Evolutionary conservation across 1,284 basidiomycete species (phyloP), one percentile per base, ranked within the genome.

Genomic region (Ustilago hordei): DNA sequence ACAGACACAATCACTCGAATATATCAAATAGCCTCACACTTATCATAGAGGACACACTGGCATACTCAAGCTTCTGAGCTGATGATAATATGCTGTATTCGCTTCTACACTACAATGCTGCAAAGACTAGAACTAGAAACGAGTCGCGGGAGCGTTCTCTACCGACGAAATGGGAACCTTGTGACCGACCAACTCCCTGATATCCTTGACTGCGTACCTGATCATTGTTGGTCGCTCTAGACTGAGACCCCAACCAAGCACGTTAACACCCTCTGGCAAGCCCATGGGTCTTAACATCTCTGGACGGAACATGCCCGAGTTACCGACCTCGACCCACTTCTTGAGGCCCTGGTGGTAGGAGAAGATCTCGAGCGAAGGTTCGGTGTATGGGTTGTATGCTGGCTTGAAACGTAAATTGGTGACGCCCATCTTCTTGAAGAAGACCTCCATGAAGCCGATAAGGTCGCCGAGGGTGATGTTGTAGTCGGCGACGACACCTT

Each of bases 161-260:
- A 85, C 83, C 11, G 67, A 64, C 28, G 69, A 69, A 34, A 86
- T 81, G 34, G 94, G 92, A 23, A 95, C 94, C 88, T 98, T 99
- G 89, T 99, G 97, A 13, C 97, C 97, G 58, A 99, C 93, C 53
- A 99, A 89, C 41, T 96, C 95, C 73, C 97, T 90, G 82, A 99
- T 99, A 86, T 99, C 98, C 87, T 92, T 95, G 86, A 99, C 96
- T 41, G 88, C 89, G 85, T 90, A 90, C 50, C 88, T 86, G 74
- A 99, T 99, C 97, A 99, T 99, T 1, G 97, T 99, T n/a, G 97
- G 97, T 73, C 97, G 89, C 88, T 99, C 97, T 39, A 99, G 89
- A 84, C 92, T 91, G 78, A 99, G 90, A 63, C 97, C 97, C 95
- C 96, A 99, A 19, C 97, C 97, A 78, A 97, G 92, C 3, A 98